Evolutionary conservation across 192 early-diverging fungal genomes (phyloP), one percentile per base, ranked within the genome.

Genomic region (Linnemannia exigua): DNA sequence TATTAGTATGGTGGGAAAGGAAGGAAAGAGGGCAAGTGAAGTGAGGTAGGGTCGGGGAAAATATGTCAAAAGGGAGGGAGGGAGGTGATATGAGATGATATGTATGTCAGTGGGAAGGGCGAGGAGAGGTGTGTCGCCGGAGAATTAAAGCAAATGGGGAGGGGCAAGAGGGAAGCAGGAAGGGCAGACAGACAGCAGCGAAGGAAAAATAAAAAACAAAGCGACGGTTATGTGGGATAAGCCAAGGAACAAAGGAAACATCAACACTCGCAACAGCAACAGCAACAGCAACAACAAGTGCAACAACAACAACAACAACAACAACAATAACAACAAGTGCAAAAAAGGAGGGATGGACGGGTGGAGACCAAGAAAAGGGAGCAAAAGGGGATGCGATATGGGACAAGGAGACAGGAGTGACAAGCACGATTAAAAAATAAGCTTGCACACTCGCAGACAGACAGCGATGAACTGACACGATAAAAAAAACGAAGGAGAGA

Each of bases 91-190:
- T 63, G 71, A 14, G 58, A 22, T 15, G 41, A 50, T 66, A 51
- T 76, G 54, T 67, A 38, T 51, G 38, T 38, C 5, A 11, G 67
- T 66, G 48, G 17, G 67, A 16, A 33, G 15, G 12, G n/a, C 7
- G 79, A 25, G 37, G 19, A 46, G 28, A 41, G 17, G 50, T 44
- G 67, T 7, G 3, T 2, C 25, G 47, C 79, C 79, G 79, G 79
- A 80, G 79, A 80, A 80, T 80, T 80, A 75, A 80, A 58, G 16
- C 25, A 74, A 33, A 41, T 12, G 2, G n/a, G n/a, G n/a, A n/a
- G n/a, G n/a, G n/a, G 41, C 9, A 72, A 0, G 22, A 25, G 38
- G 38, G 28, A 28, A 47, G 38, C n/a, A 33, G 70, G 25, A 41
- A 70, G 11, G n/a, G 9, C 14, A 20, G 31, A 54, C 58, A 12